Conservation (phyloP, 192 early-diverging fungal species). For the Funneliformis mosseae region DNA sequence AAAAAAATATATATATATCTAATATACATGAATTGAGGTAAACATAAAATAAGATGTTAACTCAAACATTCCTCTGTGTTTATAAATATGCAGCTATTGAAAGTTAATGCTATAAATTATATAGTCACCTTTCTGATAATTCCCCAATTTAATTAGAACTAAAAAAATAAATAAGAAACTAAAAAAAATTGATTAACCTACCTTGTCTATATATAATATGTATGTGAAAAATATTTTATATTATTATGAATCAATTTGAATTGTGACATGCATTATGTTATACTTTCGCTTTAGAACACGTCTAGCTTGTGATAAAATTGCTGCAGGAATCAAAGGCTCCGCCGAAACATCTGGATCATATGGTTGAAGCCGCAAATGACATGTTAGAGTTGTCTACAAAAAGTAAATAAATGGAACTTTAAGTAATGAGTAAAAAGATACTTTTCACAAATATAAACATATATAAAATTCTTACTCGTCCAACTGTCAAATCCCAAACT, state of each 20-base stretch:
- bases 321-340: background rate
- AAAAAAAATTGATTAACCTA: background rate
- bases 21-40: background rate
- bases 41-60: background rate
- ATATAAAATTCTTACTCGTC: conserved; percentile 6
- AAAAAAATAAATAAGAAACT: background rate
- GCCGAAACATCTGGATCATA: conserved; percentile 17
- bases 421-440: background rate
- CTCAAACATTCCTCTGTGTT: background rate
- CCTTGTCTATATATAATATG: background rate
- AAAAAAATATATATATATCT: background rate
- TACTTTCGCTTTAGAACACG: background rate
- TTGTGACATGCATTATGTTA: conserved; percentile 13
- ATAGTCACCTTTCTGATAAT: background rate
- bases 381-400: conserved; percentile 20
- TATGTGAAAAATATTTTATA: background rate
- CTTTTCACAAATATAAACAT: background rate
- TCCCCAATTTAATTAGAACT: background rate
- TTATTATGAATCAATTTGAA: conserved; percentile 22
- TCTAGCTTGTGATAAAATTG: conserved; percentile 1
- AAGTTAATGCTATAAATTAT: background rate
- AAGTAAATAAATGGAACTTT: background rate
- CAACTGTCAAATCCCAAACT: conserved; percentile 32
- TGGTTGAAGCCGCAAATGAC: background rate
- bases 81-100: background rate